phyloP scores from a whole-genome alignment of 2,329 filamentous ascomycete species.

The Capronia coronata region DNA sequence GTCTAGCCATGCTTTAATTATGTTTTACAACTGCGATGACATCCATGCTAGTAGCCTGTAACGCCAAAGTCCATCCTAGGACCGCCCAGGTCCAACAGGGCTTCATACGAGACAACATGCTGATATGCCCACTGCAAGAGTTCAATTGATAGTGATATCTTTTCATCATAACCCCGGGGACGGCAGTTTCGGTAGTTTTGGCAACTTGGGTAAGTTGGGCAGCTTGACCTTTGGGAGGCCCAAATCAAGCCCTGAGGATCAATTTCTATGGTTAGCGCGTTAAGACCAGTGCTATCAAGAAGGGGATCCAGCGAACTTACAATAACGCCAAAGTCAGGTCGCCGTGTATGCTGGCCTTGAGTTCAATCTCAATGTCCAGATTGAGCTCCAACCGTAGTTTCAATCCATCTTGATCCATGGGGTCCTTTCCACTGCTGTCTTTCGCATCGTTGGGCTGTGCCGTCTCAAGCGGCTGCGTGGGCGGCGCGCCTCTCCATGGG shows the following conservation, averaged over 20 bases:
- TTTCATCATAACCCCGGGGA: conserved; percentile 7
- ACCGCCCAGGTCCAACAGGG: neutral
- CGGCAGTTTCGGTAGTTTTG: conserved; percentile 11
- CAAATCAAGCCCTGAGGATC: conserved; percentile 25
- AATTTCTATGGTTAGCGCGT: conserved; percentile 25
- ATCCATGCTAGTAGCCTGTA: neutral
- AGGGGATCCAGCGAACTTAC: conserved; percentile 47
- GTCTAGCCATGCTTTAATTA: neutral
- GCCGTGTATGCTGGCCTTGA: conserved; percentile 79
- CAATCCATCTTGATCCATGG: conserved; percentile 44
- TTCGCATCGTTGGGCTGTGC: conserved; percentile 41
- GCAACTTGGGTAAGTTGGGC: conserved; percentile 19
- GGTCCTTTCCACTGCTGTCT: conserved; percentile 36
- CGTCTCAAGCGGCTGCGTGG: conserved; percentile 41
- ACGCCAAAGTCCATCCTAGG: neutral
- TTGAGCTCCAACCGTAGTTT: conserved; percentile 69
- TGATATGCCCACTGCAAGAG: neutral
- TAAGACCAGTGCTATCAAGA: conserved; percentile 9
- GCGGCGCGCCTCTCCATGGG: conserved; percentile 47
- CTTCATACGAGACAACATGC: neutral
- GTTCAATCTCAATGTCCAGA: conserved; percentile 73
- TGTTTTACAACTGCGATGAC: conserved; percentile 5
- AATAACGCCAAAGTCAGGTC: conserved; percentile 72
- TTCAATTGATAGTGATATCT: neutral
- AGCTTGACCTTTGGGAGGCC: conserved; percentile 21